Percentiles rank a stretch among this genome's conserved stretches.
phyloP scores from a whole-genome alignment of 768 basidiomycete species.

The Peribolospora baueri region DNA sequence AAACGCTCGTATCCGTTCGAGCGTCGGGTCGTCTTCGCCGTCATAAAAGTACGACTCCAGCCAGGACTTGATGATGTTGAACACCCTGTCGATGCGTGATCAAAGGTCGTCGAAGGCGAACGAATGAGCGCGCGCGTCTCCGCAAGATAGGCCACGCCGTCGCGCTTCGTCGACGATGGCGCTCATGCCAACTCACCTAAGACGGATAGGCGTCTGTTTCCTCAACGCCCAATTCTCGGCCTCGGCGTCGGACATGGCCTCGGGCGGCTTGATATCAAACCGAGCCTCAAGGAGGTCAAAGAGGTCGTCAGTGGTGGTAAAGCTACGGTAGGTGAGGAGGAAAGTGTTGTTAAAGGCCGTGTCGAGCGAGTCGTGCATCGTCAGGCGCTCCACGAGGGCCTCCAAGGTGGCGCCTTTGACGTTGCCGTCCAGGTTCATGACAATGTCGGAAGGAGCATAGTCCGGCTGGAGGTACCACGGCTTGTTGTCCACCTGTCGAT shows the following conservation, averaged over 20 bases:
- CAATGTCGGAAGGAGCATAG: constrained; percentile 52
- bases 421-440: constrained; percentile 58
- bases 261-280: constrained; percentile 53
- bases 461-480: constrained; percentile 75
- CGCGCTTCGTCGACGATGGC: neutral
- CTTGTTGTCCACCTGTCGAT: constrained; percentile 1
- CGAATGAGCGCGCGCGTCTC: too few species aligned
- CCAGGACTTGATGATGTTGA: constrained; percentile 79
- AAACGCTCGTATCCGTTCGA: constrained; percentile 63
- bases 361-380: constrained; percentile 58
- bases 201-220: constrained; percentile 67
- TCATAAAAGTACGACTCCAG: constrained; percentile 51
- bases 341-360: constrained; percentile 64
- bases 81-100: constrained; percentile 29
- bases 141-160: too few species aligned
- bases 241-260: constrained; percentile 36
- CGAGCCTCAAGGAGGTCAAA: constrained; percentile 57
- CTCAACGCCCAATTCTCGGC: constrained; percentile 52
- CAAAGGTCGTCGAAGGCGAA: neutral
- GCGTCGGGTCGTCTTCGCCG: constrained; percentile 57
- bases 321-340: constrained; percentile 87
- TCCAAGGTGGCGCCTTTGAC: constrained; percentile 67
- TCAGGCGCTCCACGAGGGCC: constrained; percentile 69
- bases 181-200: constrained; percentile 34
- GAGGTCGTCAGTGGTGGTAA: constrained; percentile 57